These are phyloP conservation scores for Macrolepiota dolichaula DNA, from an alignment of 768 basidiomycete species.

Conservation along the genomic window DNA sequence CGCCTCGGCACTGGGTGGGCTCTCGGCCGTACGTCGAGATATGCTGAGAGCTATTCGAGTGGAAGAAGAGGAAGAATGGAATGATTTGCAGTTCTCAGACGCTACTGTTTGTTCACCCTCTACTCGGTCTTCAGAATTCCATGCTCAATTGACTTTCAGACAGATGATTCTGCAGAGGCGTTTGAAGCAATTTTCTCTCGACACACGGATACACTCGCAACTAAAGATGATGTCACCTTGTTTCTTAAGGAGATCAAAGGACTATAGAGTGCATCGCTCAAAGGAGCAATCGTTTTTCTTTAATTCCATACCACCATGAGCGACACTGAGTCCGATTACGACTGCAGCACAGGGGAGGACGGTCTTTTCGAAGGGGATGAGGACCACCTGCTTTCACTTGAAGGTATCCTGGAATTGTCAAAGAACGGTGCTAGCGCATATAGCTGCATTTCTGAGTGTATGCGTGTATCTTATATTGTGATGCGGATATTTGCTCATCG, in stretches of 20 bases:
- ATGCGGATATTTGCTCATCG: background rate
- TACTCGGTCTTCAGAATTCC: background rate
- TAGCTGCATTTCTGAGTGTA: background rate
- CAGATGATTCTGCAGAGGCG: conserved; percentile 48
- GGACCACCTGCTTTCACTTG: background rate
- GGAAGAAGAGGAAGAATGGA: conserved; percentile 81
- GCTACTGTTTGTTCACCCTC: conserved; percentile 45
- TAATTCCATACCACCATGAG: conserved; percentile 24
- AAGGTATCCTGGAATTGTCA: background rate
- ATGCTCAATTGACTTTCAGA: conserved; percentile 36
- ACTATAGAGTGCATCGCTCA: conserved; percentile 27
- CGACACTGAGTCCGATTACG: conserved; percentile 45
- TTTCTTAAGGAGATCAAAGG: conserved; percentile 59
- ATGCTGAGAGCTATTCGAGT: conserved; percentile 70
- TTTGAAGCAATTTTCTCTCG: conserved; percentile 67
- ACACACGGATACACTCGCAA: conserved; percentile 45
- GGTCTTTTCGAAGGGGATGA: background rate
- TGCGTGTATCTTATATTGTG: background rate
- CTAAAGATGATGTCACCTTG: conserved; percentile 50
- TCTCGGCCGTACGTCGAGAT: conserved; percentile 70
- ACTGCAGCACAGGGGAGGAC: background rate
- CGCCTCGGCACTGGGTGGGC: conserved; percentile 52
- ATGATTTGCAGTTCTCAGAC: conserved; percentile 62
- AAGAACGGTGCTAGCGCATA: background rate
- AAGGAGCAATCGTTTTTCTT: background rate